phyloP scores from a whole-genome alignment of 1,284 basidiomycete species.

The Boletus mariae region DNA sequence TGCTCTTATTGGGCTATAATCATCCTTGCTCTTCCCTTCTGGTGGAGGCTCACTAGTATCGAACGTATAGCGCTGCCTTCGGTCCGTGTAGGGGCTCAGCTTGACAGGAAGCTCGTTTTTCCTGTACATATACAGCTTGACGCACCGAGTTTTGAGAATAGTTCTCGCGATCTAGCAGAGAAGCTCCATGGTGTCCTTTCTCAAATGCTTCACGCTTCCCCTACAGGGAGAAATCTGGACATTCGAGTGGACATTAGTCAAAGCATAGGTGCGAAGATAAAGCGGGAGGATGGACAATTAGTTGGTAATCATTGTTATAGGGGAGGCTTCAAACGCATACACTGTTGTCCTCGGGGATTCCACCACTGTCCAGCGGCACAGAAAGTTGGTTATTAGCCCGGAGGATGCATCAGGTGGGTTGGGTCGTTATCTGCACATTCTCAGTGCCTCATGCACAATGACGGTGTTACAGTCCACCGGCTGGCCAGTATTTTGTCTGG shows the following conservation, averaged over 20 bases:
- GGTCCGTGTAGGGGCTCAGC: constrained; percentile 54
- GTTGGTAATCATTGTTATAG: constrained; percentile 18
- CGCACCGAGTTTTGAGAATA: constrained; percentile 20
- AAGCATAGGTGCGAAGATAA: constrained; percentile 26
- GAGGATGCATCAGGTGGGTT: constrained; percentile 30
- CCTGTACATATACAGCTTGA: constrained; percentile 53
- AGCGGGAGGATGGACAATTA: background rate
- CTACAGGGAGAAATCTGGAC: constrained; percentile 40
- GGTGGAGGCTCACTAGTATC: constrained; percentile 89
- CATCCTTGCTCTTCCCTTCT: constrained; percentile 72
- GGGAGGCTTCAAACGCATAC: constrained; percentile 18
- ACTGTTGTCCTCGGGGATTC: constrained; percentile 23
- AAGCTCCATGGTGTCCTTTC: constrained; percentile 25
- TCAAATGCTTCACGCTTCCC: constrained; percentile 19
- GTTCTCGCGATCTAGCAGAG: constrained; percentile 9
- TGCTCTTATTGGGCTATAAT: constrained; percentile 74
- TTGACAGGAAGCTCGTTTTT: constrained; percentile 45
- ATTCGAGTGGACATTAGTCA: constrained; percentile 28
- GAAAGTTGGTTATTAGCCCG: constrained; percentile 21
- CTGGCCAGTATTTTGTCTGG: constrained; percentile 42
- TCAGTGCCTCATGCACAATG: constrained; percentile 11
- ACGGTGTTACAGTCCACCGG: constrained; percentile 16
- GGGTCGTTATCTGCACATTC: background rate
- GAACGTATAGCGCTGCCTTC: constrained; percentile 72
- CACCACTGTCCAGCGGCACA: constrained; percentile 23